Evolutionary conservation across 345 rosid species (phyloP).

Genomic region (Syzygium aqueum): DNA sequence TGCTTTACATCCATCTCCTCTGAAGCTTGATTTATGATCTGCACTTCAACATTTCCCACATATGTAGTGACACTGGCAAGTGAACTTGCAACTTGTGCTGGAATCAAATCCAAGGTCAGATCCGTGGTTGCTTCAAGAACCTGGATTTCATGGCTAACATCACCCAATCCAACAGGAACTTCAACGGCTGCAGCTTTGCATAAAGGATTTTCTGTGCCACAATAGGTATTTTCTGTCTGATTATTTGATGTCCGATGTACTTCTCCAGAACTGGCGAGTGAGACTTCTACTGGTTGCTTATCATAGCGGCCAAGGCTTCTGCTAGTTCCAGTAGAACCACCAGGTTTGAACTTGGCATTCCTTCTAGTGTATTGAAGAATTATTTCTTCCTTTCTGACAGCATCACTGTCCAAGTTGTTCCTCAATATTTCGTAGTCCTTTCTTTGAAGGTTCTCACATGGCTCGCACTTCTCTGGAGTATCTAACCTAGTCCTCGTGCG

Average conservation of each 20-base stretch:
- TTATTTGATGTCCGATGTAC: constrained; percentile 2
- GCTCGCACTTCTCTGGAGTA: constrained; percentile 16
- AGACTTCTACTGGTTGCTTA: constrained; percentile 13
- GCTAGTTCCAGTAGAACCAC: constrained; percentile 20
- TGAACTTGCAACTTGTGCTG: constrained; percentile 13
- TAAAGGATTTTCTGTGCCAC: neutral
- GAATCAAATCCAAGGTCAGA: constrained; percentile 12
- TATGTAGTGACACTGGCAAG: constrained; percentile 10
- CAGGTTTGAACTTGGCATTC: constrained; percentile 42
- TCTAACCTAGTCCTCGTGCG: constrained; percentile 56
- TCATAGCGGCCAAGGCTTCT: constrained; percentile 4
- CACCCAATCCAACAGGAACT: constrained; percentile 7
- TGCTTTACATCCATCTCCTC: constrained; percentile 6
- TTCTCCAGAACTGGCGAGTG: constrained; percentile 9
- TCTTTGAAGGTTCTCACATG: constrained; percentile 24
- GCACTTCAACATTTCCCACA: constrained; percentile 10
- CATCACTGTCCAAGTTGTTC: constrained; percentile 13
- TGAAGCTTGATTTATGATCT: constrained; percentile 7
- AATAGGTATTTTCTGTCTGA: constrained; percentile 1
- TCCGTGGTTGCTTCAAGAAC: constrained; percentile 19
- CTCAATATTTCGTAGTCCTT: constrained; percentile 10
- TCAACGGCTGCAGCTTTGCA: constrained; percentile 2
- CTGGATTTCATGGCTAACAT: constrained; percentile 19
- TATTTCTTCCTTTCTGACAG: constrained; percentile 32
- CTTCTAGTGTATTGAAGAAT: constrained; percentile 77